These are phyloP conservation scores for Syzygium malaccense DNA, from an alignment of 441 rosid species.

Conservation along the genomic window DNA sequence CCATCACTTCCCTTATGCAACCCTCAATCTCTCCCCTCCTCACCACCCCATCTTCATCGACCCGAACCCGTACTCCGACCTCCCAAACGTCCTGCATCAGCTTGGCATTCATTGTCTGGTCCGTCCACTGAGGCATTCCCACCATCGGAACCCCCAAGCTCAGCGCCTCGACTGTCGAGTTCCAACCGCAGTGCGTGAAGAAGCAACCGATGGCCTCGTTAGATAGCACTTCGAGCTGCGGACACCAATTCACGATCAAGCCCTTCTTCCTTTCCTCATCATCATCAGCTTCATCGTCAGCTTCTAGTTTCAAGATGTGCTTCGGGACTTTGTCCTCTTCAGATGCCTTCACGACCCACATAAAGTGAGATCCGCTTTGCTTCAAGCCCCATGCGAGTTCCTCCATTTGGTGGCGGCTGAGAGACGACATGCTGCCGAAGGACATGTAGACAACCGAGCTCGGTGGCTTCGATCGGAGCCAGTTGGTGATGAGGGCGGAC, in stretches of 20 bases:
- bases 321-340: conserved; percentile 35
- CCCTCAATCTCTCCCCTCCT: conserved; percentile 24
- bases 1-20: background rate
- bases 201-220: conserved; percentile 35
- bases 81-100: conserved; percentile 44
- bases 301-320: conserved; percentile 6
- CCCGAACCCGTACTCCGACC: conserved; percentile 22
- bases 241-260: conserved; percentile 44
- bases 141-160: conserved; percentile 52
- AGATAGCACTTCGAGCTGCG: conserved; percentile 42
- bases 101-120: conserved; percentile 47
- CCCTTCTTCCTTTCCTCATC: conserved; percentile 20
- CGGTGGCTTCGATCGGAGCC: conserved; percentile 32
- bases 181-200: conserved; percentile 44
- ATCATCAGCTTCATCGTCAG: background rate
- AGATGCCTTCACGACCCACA: conserved; percentile 52
- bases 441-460: conserved; percentile 45
- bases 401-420: conserved; percentile 28
- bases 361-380: conserved; percentile 16
- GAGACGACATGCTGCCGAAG: conserved; percentile 39
- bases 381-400: conserved; percentile 39
- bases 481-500: background rate
- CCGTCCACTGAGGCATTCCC: conserved; percentile 53
- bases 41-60: conserved; percentile 23
- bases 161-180: conserved; percentile 38